Conservation (phyloP, 306 rosid genomes). For the Potentilla sterilis region DNA sequence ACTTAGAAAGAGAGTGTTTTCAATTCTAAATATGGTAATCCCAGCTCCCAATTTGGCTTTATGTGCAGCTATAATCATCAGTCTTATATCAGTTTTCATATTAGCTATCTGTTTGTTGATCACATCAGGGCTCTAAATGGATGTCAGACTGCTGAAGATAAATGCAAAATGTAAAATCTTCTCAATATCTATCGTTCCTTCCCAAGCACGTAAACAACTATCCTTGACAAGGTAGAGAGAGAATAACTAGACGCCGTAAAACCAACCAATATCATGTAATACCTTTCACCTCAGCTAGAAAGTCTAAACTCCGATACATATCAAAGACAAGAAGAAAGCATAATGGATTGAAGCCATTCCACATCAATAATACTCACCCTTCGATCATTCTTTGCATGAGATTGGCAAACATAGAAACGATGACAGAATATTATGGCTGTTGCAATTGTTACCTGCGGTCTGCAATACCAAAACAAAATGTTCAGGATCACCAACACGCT, state of each 20-base stretch:
- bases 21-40: not conserved
- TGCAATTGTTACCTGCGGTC: slow-evolving; percentile 98
- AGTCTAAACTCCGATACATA: slow-evolving; percentile 8
- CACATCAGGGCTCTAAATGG: not conserved
- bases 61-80: not conserved
- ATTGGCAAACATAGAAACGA: slow-evolving; percentile 91
- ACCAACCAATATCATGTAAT: not conserved
- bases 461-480: slow-evolving; percentile 51
- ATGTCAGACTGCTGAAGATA: not conserved
- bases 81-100: not conserved
- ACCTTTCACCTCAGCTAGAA: not conserved
- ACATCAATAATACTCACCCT: slow-evolving; percentile 54
- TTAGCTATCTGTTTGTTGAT: not conserved
- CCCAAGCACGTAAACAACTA: not conserved
- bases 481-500: slow-evolving; percentile 9
- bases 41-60: not conserved
- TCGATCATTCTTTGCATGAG: slow-evolving; percentile 94
- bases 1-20: not conserved
- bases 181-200: not conserved
- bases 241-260: not conserved
- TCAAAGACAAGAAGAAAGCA: not conserved
- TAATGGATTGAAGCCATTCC: not conserved
- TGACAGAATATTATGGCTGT: slow-evolving; percentile 97
- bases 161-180: not conserved
- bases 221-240: not conserved